Evolutionary conservation across 2,329 filamentous ascomycete species (phyloP).

Genomic region (Aspergillus unguis): DNA sequence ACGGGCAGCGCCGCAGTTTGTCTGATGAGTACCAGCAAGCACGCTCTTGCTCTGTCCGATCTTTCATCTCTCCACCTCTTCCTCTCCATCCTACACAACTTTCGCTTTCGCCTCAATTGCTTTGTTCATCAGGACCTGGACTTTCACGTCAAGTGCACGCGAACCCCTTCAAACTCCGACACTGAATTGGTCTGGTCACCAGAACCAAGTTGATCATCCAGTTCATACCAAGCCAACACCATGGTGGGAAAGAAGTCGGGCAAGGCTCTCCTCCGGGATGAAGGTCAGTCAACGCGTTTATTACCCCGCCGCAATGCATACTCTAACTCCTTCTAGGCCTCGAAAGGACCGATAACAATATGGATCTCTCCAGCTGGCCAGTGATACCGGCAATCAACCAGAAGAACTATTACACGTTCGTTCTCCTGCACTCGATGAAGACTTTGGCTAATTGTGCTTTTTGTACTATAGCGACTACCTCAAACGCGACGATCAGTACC

Average conservation of each 20-base stretch:
- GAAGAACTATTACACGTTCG: slow-evolving; percentile 98
- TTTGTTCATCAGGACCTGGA: no score
- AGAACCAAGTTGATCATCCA: not conserved
- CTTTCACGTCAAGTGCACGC: not conserved
- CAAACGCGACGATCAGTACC: slow-evolving; percentile 94
- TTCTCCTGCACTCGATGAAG: slow-evolving; percentile 15
- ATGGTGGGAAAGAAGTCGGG: slow-evolving; percentile 68
- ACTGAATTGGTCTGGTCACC: not conserved
- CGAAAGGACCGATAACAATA: slow-evolving; percentile 95
- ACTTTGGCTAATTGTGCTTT: slow-evolving; percentile 12
- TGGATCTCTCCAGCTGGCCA: slow-evolving; percentile 93
- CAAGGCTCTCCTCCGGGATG: slow-evolving; percentile 59
- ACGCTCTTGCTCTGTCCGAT: slow-evolving; percentile 8
- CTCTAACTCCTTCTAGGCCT: slow-evolving; percentile 59
- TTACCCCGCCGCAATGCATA: not conserved
- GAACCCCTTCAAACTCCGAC: not conserved
- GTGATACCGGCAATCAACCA: slow-evolving; percentile 93
- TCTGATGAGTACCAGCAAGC: slow-evolving; percentile 1
- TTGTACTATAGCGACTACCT: slow-evolving; percentile 73
- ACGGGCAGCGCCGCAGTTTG: slow-evolving; percentile 8
- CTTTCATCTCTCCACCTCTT: not conserved
- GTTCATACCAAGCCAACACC: slow-evolving; percentile 17
- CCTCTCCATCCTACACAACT: not conserved
- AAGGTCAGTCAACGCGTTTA: slow-evolving; percentile 40
- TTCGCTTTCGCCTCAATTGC: not conserved